Base-by-base conservation (phyloP, 2,329 filamentous ascomycete genomes). In the Coniochaeta sp. region DNA sequence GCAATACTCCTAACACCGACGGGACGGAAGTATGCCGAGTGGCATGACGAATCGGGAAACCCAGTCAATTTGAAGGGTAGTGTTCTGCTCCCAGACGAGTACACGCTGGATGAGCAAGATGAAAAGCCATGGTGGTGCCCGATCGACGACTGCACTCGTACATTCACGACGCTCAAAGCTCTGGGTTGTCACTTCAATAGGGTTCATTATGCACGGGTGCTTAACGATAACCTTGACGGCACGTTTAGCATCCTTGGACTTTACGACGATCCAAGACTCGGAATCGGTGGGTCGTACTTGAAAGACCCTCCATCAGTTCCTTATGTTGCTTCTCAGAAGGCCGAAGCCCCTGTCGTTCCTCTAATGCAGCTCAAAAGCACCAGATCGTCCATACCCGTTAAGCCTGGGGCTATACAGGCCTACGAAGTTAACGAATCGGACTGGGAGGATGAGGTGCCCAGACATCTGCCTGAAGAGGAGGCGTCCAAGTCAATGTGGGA, bases 401-500 rank as follows among this genome's bases (percentile, higher is more conserved):
- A n/a, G n/a, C n/a, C n/a, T n/a, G n/a, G n/a, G n/a, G n/a, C n/a
- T n/a, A n/a, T n/a, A n/a, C n/a, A n/a, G n/a, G n/a, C n/a, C n/a
- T n/a, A n/a, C n/a, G n/a, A 33, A 12, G 31, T 8, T 14, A 14
- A 14, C 26, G 45, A 31, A n/a, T 10, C 45, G 8, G 45, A 48
- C 6, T n/a, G 18, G 6, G 45, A 48, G 8, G 45, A 48, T n/a
- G 27, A 20, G 6, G n/a, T 6, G 9, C 12, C n/a, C 18, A 22
- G 16, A 9, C n/a, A 20, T 35, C 24, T 14, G 26, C 40, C 10
- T 13, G 35, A 12, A 35, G 5, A 31, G 33, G 30, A 28, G 0
- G 31, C 26, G 0, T 46, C 53, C 22, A 28, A 51, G 18, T 33
- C 22, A 10, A 46, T 61, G 28, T 68, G 66, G 66, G 20, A 54